Evolutionary conservation across 768 basidiomycete species (phyloP).

Genomic region (Panellus pusillus): DNA sequence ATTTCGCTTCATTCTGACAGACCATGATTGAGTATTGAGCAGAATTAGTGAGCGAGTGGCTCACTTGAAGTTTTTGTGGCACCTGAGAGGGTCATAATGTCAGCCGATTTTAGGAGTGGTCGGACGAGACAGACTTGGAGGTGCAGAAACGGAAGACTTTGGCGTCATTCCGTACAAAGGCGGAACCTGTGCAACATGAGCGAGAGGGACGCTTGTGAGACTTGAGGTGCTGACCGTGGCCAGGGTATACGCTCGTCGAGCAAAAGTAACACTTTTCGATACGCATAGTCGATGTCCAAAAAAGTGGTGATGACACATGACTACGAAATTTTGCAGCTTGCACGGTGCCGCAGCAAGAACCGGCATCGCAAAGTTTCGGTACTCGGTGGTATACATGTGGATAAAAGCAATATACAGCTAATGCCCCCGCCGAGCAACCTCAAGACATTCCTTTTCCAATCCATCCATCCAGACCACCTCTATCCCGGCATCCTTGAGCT

Average conservation of each 20-base stretch:
- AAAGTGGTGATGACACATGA: neutral
- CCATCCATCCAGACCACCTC: slow-evolving; percentile 75
- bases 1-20: slow-evolving; percentile 93
- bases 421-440: slow-evolving; percentile 69
- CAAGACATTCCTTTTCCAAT: slow-evolving; percentile 78
- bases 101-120: neutral
- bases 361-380: too few relatives aligned
- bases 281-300: slow-evolving; percentile 55
- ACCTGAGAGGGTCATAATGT: slow-evolving; percentile 48
- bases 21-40: neutral
- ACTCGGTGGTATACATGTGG: too few relatives aligned
- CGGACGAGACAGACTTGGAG: slow-evolving; percentile 69
- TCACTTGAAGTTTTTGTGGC: slow-evolving; percentile 99
- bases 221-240: slow-evolving; percentile 66
- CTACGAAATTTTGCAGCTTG: too few relatives aligned
- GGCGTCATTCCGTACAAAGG: slow-evolving; percentile 96
- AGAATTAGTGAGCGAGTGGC: slow-evolving; percentile 21
- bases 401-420: neutral
- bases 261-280: slow-evolving; percentile 99
- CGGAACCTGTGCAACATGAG: slow-evolving; percentile 55
- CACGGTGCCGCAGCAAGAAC: too few relatives aligned
- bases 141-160: slow-evolving; percentile 98
- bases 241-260: slow-evolving; percentile 94
- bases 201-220: neutral
- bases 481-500: slow-evolving; percentile 67